Conservation (phyloP, 1,284 basidiomycete species). For the Pseudozyma flocculosa region DNA sequence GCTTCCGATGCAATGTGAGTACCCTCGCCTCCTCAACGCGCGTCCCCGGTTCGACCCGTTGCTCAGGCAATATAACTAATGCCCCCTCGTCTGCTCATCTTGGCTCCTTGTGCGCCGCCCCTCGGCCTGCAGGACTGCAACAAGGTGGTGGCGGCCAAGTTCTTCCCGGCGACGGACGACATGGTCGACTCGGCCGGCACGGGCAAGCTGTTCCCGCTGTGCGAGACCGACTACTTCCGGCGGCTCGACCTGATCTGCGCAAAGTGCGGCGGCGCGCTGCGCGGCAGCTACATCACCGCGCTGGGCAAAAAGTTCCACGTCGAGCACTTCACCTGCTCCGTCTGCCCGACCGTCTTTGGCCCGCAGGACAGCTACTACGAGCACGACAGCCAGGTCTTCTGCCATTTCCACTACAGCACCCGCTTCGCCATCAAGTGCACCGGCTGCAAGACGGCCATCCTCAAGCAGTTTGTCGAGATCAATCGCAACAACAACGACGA, state of each 20-base stretch:
- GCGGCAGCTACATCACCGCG: slow-evolving; percentile 98
- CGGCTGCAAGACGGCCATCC: slow-evolving; percentile 94
- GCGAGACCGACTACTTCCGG: slow-evolving; percentile 96
- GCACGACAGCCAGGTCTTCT: slow-evolving; percentile 85
- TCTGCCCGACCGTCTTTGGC: slow-evolving; percentile 92
- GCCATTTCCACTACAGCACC: slow-evolving; percentile 84
- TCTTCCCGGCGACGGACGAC: slow-evolving; percentile 72
- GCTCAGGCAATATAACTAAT: too few species aligned
- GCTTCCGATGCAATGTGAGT: slow-evolving; percentile 75
- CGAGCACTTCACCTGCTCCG: slow-evolving; percentile 98
- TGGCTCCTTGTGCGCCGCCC: background rate
- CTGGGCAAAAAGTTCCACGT: slow-evolving; percentile 99
- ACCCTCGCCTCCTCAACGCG: background rate
- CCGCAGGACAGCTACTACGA: slow-evolving; percentile 99
- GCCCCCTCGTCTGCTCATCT: background rate
- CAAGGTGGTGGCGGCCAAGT: slow-evolving; percentile 93
- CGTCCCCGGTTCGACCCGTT: too few species aligned
- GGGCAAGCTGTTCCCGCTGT: slow-evolving; percentile 60
- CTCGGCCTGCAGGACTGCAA: slow-evolving; percentile 79
- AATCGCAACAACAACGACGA: slow-evolving; percentile 97
- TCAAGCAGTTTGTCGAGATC: slow-evolving; percentile 99
- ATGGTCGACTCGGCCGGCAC: slow-evolving; percentile 68
- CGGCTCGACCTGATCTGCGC: slow-evolving; percentile 93
- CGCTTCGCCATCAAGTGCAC: slow-evolving; percentile 98
- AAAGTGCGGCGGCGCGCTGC: slow-evolving; percentile 87